Conservation (phyloP, 345 rosid genomes). For the Turnera subulata region DNA sequence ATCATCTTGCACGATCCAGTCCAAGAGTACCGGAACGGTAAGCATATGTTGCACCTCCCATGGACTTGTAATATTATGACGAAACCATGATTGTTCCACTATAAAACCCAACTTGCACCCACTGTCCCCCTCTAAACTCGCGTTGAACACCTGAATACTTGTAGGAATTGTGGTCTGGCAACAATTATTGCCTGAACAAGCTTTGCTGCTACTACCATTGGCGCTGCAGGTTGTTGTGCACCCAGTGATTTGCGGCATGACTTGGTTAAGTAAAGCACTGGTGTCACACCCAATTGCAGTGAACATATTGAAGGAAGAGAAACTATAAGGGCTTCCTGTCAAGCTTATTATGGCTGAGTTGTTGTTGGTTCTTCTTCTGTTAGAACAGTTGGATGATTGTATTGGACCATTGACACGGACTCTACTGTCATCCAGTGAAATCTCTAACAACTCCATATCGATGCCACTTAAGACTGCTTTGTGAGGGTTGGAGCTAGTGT, state of each 20-base stretch:
- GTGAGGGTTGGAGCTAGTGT: not conserved
- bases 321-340: not conserved
- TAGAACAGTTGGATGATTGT: not conserved
- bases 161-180: not conserved
- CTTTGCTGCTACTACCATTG: no score
- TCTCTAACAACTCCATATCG: not conserved
- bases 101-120: not conserved
- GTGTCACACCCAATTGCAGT: conserved; percentile 5
- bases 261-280: not conserved
- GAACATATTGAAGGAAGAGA: not conserved
- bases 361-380: not conserved
- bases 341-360: not conserved
- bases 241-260: not conserved
- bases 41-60: not conserved
- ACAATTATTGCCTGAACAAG: not conserved
- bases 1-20: not conserved
- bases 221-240: conserved; percentile 1
- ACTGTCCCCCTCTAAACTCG: not conserved
- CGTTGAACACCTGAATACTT: not conserved
- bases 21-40: not conserved
- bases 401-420: not conserved
- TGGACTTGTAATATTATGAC: not conserved
- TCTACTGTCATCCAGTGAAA: not conserved
- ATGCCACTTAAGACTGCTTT: not conserved
- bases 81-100: not conserved